A percentile compares a stretch with the other conserved stretches of the same genome.
These are phyloP conservation scores for Coelastrella sp. DNA, from an alignment of 139 green algal genomes.

Conservation along the genomic window DNA sequence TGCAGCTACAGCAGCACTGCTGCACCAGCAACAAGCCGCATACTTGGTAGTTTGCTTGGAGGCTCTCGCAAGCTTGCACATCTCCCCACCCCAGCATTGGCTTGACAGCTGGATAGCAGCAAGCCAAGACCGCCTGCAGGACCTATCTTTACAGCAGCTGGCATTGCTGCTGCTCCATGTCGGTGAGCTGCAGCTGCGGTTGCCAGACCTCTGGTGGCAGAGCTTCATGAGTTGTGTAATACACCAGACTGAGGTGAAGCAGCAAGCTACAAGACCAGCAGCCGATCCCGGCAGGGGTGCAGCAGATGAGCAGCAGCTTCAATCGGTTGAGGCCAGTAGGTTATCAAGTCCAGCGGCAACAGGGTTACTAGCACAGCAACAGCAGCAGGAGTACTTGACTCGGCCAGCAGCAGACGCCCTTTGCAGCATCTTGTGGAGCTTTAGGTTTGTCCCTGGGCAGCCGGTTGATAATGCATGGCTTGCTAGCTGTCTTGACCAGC, in stretches of 20 bases:
- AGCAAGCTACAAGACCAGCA: background rate
- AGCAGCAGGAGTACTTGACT: background rate
- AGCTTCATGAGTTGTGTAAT: background rate
- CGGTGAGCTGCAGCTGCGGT: slow-evolving; percentile 27
- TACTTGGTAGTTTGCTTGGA: background rate
- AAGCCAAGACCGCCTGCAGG: background rate
- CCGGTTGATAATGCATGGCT: background rate
- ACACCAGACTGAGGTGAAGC: background rate
- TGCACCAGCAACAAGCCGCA: background rate
- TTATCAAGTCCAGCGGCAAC: background rate
- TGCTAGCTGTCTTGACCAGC: background rate
- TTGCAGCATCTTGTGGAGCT: slow-evolving; percentile 18
- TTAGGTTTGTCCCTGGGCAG: background rate
- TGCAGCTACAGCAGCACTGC: background rate
- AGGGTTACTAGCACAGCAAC: background rate
- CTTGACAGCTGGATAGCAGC: background rate
- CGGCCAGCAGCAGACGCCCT: slow-evolving; percentile 24
- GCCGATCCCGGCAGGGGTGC: background rate
- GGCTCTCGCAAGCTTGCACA: background rate
- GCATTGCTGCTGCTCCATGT: slow-evolving; percentile 6
- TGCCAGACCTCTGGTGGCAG: slow-evolving; percentile 20
- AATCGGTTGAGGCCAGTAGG: background rate
- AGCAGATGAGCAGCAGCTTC: background rate
- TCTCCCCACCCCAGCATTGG: background rate
- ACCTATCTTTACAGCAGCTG: slow-evolving; percentile 35